Evolutionary conservation across 495 filamentous ascomycete species (phyloP).

Genomic region (Talaromyces thailandensis): DNA sequence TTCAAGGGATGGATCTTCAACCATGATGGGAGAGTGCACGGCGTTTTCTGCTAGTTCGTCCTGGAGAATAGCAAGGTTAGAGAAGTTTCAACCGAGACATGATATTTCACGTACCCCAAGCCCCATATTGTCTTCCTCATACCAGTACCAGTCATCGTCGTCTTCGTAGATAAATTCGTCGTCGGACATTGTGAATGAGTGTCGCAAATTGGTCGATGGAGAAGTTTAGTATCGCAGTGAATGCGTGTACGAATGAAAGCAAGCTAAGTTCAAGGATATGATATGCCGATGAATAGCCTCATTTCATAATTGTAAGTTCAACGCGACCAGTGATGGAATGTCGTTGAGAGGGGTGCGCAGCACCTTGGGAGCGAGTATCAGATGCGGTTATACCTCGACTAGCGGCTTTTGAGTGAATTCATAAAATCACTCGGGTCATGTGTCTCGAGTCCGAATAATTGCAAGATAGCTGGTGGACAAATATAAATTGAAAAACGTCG

Average conservation of each 20-base stretch:
- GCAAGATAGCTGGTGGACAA: not conserved
- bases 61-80: conserved; percentile 14
- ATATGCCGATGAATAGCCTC: not conserved
- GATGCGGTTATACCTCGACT: not conserved
- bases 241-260: not conserved
- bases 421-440: not conserved
- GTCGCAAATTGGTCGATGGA: not conserved
- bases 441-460: not conserved
- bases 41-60: conserved; percentile 39
- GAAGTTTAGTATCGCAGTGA: not conserved
- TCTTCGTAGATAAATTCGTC: conserved; percentile 40
- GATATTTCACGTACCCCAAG: conserved; percentile 27
- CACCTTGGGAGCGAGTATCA: not conserved
- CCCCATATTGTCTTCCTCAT: conserved; percentile 32
- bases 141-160: conserved; percentile 31
- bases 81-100: not conserved
- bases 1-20: conserved; percentile 33
- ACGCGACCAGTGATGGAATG: not conserved
- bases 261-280: not conserved
- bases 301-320: not conserved
- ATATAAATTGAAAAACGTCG: not conserved
- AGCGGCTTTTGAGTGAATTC: not conserved
- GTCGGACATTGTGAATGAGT: conserved; percentile 31
- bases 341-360: not conserved
- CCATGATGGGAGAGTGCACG: conserved; percentile 31